Evolutionary conservation across 257 asterid genomes (phyloP), one percentile per base, ranked within the genome.

Genomic region (Cynanchum wilfordii): DNA sequence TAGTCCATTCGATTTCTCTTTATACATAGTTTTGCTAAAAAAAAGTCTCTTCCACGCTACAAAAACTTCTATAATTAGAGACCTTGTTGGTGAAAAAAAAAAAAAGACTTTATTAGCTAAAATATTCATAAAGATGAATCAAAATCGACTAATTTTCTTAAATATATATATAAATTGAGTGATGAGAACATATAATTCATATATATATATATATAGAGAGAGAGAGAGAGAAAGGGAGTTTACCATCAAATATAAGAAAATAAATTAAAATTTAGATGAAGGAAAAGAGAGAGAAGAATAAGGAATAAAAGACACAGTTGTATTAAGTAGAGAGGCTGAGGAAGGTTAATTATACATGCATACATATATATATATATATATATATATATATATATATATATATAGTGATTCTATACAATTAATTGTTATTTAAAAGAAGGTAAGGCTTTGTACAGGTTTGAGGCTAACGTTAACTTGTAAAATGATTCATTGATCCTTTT

Each of bases 381-480:
- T 47, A 47, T 47, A 47, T 9, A 47, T 47, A 47, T 47, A 47
- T 12, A 55, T 22, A 22, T n/a, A 59, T 13, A 27, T 27, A 27
- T 24, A 1, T 3, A 27, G 45, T 30, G 10, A 52, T 20, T 16
- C 6, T 3, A 16, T 11, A 1, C 6, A 8, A 40, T 40, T 40
- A 40, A 51, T 51, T 29, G 10, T 4, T 36, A 49, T 24, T 36
- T 16, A 56, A 62, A 50, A 29, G 62, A 20, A 5, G 44, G 13
- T 29, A 42, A 42, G 40, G 30, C 71, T 63, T 76, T 70, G 76
- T 60, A 40, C 66, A 63, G 51, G 68, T 42, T 42, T 25, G 67
- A 70, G 67, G 59, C 76, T 76, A 70, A 76, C 57, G 52, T 63
- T 76, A 76, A 76, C 72, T 70, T 76, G 60, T 70, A 60, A 52